Conservation (phyloP, 352 stramenopile species). For the Phytopythium vexans region DNA sequence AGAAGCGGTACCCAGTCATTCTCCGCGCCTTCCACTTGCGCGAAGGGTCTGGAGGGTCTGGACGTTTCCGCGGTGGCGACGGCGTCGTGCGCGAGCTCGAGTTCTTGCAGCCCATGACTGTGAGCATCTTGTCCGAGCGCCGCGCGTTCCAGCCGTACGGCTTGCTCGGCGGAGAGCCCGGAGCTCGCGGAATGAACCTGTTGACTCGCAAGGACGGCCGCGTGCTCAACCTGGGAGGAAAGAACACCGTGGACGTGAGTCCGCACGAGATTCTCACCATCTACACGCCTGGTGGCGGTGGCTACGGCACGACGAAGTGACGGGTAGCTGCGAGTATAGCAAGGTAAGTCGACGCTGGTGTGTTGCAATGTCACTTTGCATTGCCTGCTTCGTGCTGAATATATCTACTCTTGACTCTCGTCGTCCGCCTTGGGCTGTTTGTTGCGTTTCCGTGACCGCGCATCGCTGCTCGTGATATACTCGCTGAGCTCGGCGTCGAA, state of each 20-base stretch:
- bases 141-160: conserved; percentile 95
- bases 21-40: conserved; percentile 85
- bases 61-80: conserved; percentile 91
- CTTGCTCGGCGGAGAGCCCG: conserved; percentile 89
- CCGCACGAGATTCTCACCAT: conserved; percentile 94
- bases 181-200: conserved; percentile 92
- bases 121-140: conserved; percentile 97
- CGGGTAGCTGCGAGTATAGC: conserved; percentile 1
- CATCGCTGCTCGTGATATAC: conserved; percentile 25
- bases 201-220: conserved; percentile 71
- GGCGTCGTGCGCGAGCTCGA: conserved; percentile 96
- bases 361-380: background rate
- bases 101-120: conserved; percentile 92
- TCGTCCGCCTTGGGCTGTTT: background rate
- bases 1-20: conserved; percentile 94
- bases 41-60: conserved; percentile 87
- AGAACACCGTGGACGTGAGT: conserved; percentile 93
- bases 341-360: background rate
- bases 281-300: conserved; percentile 95
- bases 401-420: too few relatives aligned
- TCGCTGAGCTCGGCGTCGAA: conserved; percentile 64
- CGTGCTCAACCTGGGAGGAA: conserved; percentile 83
- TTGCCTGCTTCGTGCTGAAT: too few relatives aligned
- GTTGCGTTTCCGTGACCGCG: conserved; percentile 9
- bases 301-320: conserved; percentile 71